phyloP scores from a whole-genome alignment of 2,329 filamentous ascomycete species.

The Ramularia endophylla region DNA sequence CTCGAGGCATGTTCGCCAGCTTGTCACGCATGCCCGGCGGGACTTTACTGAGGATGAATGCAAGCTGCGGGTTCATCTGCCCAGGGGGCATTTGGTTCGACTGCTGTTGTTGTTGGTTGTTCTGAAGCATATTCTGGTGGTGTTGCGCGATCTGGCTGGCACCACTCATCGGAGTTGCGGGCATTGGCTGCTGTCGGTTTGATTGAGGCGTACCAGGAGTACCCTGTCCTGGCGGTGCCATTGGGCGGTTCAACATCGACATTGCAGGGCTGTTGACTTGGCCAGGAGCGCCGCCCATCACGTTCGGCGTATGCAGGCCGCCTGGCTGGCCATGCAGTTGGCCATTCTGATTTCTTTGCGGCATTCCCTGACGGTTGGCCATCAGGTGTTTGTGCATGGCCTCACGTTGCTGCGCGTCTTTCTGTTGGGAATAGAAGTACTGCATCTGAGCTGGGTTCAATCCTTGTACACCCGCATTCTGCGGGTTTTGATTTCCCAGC shows the following conservation, averaged over 20 bases:
- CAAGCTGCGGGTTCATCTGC: conserved; percentile 11
- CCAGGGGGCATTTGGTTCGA: conserved; percentile 8
- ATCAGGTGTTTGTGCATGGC: conserved; percentile 35
- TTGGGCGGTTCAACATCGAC: conserved; percentile 45
- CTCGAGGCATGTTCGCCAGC: conserved; percentile 12
- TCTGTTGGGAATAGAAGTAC: conserved; percentile 35
- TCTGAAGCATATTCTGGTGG: conserved; percentile 28
- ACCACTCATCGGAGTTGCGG: conserved; percentile 21
- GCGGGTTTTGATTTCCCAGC: conserved; percentile 26
- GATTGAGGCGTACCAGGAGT: conserved; percentile 30
- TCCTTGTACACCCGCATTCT: conserved; percentile 14
- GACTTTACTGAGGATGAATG: conserved; percentile 5
- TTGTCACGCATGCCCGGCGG: conserved; percentile 15
- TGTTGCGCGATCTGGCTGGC: conserved; percentile 25
- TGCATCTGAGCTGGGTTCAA: conserved; percentile 32
- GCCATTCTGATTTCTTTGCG: conserved; percentile 40
- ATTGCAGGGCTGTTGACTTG: conserved; percentile 38
- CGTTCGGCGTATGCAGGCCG: conserved; percentile 38
- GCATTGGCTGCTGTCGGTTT: conserved; percentile 24
- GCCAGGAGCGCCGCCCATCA: conserved; percentile 28
- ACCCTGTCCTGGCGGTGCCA: conserved; percentile 40
- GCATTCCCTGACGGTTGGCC: conserved; percentile 34
- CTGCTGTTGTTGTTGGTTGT: conserved; percentile 32
- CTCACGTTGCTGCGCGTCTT: conserved; percentile 36
- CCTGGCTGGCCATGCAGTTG: conserved; percentile 43